Conservation (phyloP, 805 yeast genomes). For the Hanseniaspora clermontiae region DNA sequence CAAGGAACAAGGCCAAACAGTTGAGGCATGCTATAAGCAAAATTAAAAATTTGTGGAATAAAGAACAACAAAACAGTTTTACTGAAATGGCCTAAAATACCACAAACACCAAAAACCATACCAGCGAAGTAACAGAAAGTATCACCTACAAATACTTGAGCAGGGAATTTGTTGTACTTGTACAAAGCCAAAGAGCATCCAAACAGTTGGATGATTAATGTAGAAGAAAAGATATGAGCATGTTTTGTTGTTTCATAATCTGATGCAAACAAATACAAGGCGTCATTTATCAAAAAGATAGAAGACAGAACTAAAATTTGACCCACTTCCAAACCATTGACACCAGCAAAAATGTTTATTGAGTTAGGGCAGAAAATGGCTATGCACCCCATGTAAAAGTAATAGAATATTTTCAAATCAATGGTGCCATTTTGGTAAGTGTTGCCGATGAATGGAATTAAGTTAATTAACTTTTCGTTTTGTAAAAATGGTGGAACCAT, state of each 20-base stretch:
- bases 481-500: conserved; percentile 63
- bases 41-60: conserved; percentile 83
- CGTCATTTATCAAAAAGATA: conserved; percentile 63
- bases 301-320: conserved; percentile 71
- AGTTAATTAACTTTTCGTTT: conserved; percentile 23
- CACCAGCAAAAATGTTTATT: conserved; percentile 88
- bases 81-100: conserved; percentile 90
- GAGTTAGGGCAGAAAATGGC: conserved; percentile 94
- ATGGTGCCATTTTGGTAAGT: conserved; percentile 23
- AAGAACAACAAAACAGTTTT: conserved; percentile 79
- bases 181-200: conserved; percentile 72
- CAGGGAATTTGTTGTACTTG: conserved; percentile 79
- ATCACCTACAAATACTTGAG: conserved; percentile 91
- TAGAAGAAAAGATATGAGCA: conserved; percentile 70
- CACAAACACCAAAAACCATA: conserved; percentile 96
- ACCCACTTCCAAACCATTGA: conserved; percentile 93
- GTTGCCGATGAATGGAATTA: conserved; percentile 10
- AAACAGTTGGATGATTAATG: conserved; percentile 69
- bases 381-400: conserved; percentile 78
- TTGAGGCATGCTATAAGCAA: conserved; percentile 85
- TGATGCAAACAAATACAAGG: conserved; percentile 47
- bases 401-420: conserved; percentile 71
- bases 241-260: conserved; percentile 48
- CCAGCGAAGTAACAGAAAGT: conserved; percentile 97
- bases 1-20: conserved; percentile 76